These are phyloP conservation scores for Helminthosporium solani DNA, from an alignment of 2,329 filamentous ascomycete species.

Conservation along the genomic window DNA sequence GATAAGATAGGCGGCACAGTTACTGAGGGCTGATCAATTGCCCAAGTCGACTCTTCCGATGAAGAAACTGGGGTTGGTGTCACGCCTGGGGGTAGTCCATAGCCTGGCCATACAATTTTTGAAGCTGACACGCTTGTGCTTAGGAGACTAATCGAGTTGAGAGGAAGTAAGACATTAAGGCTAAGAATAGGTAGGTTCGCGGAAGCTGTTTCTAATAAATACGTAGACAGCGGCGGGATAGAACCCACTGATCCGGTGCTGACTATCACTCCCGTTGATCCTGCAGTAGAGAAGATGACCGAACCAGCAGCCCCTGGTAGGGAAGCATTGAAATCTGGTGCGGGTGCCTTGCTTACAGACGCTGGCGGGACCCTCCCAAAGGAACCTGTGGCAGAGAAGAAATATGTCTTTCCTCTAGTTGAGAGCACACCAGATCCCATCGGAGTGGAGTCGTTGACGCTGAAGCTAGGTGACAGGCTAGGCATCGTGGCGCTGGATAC, in stretches of 20 bases:
- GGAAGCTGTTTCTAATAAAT: slow-evolving; percentile 5
- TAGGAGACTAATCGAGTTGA: slow-evolving; percentile 3
- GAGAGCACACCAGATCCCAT: slow-evolving; percentile 3
- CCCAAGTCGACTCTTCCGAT: not conserved
- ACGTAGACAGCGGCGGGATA: slow-evolving; percentile 1
- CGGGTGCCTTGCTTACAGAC: not conserved
- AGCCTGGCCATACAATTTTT: not conserved
- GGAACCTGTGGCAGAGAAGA: not conserved
- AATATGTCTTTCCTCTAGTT: not conserved
- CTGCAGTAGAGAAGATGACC: not conserved
- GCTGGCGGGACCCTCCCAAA: slow-evolving; percentile 1
- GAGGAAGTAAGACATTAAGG: slow-evolving; percentile 3
- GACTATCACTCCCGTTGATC: not conserved
- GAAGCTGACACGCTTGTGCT: not conserved
- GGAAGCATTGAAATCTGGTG: slow-evolving; percentile 3
- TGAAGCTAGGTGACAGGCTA: slow-evolving; percentile 3
- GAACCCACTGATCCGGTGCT: not conserved
- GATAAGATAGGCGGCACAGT: slow-evolving; percentile 7
- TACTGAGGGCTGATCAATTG: slow-evolving; percentile 7
- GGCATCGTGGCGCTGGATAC: slow-evolving; percentile 4
- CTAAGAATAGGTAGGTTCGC: slow-evolving; percentile 4
- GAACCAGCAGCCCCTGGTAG: not conserved
- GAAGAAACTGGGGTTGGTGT: not conserved
- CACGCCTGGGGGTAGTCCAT: not conserved
- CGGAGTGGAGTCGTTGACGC: slow-evolving; percentile 3